Conservation (phyloP, 2,329 filamentous ascomycete genomes). For the Neopestalotiopsis sp. region DNA sequence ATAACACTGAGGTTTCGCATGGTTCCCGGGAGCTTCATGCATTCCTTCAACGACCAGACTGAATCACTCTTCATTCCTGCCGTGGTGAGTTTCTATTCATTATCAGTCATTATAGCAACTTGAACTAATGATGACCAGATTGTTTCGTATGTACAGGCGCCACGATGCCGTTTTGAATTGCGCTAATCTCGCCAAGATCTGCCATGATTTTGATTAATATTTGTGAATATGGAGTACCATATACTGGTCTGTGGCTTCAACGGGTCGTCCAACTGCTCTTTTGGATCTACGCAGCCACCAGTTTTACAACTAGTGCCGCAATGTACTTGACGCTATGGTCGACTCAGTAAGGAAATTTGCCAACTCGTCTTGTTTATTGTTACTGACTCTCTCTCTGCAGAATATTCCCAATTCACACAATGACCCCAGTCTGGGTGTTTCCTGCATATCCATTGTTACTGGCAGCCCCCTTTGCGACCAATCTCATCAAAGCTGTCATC, state of each 20-base stretch:
- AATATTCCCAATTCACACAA: slow-evolving; percentile 72
- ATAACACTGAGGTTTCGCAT: slow-evolving; percentile 72
- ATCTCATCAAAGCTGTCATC: slow-evolving; percentile 50
- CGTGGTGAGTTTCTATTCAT: slow-evolving; percentile 47
- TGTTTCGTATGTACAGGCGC: slow-evolving; percentile 22
- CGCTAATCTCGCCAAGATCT: slow-evolving; percentile 50
- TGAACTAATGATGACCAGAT: slow-evolving; percentile 14
- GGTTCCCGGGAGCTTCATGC: slow-evolving; percentile 71
- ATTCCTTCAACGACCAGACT: slow-evolving; percentile 76
- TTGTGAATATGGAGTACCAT: slow-evolving; percentile 74
- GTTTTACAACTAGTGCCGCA: slow-evolving; percentile 69
- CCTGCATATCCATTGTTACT: slow-evolving; percentile 83
- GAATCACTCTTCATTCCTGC: slow-evolving; percentile 81
- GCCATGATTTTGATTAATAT: slow-evolving; percentile 81
- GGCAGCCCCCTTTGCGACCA: slow-evolving; percentile 73
- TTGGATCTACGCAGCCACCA: slow-evolving; percentile 74
- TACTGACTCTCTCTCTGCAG: slow-evolving; percentile 30
- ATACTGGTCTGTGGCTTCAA: slow-evolving; percentile 66
- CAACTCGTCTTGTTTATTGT: background rate
- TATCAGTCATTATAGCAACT: background rate
- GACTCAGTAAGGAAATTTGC: slow-evolving; percentile 48
- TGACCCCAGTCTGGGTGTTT: slow-evolving; percentile 91
- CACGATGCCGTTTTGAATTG: no score
- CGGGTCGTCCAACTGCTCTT: slow-evolving; percentile 68
- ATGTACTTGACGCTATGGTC: slow-evolving; percentile 79